Evolutionary conservation across 495 filamentous ascomycete genomes (phyloP), one percentile per base, ranked within the genome.

Genomic region (Recurvomyces mirabilis): DNA sequence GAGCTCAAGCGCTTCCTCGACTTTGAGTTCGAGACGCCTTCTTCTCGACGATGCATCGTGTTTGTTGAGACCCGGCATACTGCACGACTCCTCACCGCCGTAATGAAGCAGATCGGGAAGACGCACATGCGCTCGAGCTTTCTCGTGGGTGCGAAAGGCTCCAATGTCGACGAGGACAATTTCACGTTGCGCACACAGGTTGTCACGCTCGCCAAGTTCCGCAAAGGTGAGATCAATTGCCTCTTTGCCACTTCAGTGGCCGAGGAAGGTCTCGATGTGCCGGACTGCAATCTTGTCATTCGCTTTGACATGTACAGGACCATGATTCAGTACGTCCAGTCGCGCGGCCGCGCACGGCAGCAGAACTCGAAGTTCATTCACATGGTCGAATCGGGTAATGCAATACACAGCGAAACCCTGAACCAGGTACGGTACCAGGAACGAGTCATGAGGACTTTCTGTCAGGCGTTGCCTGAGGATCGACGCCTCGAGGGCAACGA

Each of bases 241-340:
- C 67, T 98, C 5, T 67, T 95, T 59, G 81, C 87, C 26, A 95
- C 91, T 3, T 87, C 85, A 1, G 82, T 95, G 3, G 91, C 83
- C 1, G 91, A 98, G 60, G 91, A 98, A 62, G 91, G 91, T 4
- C 74, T 98, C 24, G 91, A 98, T 63, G 88, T 96, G 33, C 88
- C 89, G 0, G 86, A 94, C 52, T 98, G 91, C 69, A 95, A 94
- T 52, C 62, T 93, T 12, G 76, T 98, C 18, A 74, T 98, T 38
- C 72, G 80, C 17, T 98, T 95, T 56, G 81, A 95, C 60, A 71
- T 94, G n/a, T 94, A 87, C 60, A 60, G 73, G 9, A 94, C 91
- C 0, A 68, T 94, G 59, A 96, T 98, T 43, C 86, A 93, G 57
- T 96, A 95, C 60, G 81, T 98, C 14, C 91, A 98, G 60, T 95